Evolutionary conservation across 129 eudicot species (phyloP).

Genomic region (Tagetes patula): DNA sequence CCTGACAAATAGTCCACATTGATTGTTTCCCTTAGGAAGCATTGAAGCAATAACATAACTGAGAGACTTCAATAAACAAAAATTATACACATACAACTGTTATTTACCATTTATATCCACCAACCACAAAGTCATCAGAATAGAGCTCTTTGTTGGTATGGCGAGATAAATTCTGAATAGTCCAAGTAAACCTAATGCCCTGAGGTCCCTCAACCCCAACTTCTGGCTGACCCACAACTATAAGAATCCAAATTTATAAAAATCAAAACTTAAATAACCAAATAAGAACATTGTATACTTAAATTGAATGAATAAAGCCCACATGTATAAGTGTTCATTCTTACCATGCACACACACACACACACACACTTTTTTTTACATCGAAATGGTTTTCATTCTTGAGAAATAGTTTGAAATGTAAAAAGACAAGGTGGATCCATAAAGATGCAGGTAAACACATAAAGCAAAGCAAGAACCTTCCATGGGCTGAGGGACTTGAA

Average conservation of each 20-base stretch:
- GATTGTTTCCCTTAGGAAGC: conserved; percentile 12
- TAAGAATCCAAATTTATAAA: conserved; percentile 43
- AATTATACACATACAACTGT: background rate
- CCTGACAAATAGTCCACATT: background rate
- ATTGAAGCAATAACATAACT: background rate
- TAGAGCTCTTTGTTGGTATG: conserved; percentile 69
- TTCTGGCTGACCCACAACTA: conserved; percentile 53
- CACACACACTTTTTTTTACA: too few relatives aligned
- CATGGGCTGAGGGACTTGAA: conserved; percentile 60
- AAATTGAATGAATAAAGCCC: too few relatives aligned
- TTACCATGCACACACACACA: too few relatives aligned
- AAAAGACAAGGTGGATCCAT: too few relatives aligned
- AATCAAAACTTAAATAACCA: conserved; percentile 20
- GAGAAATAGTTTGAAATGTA: too few relatives aligned
- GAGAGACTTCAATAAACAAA: conserved; percentile 1
- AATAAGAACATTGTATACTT: background rate
- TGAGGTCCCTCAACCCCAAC: conserved; percentile 82
- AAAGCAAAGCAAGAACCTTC: too few relatives aligned
- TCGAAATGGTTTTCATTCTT: too few relatives aligned
- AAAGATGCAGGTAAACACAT: too few relatives aligned
- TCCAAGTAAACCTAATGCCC: conserved; percentile 78
- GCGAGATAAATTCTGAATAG: conserved; percentile 70
- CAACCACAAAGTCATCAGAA: conserved; percentile 73
- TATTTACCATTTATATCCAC: conserved; percentile 80
- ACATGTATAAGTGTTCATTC: too few relatives aligned